A percentile compares a stretch with the other conserved stretches of the same genome.
Evolutionary conservation across 2,329 filamentous ascomycete species (phyloP).

Genomic region (Sarocladiaceae sp.): DNA sequence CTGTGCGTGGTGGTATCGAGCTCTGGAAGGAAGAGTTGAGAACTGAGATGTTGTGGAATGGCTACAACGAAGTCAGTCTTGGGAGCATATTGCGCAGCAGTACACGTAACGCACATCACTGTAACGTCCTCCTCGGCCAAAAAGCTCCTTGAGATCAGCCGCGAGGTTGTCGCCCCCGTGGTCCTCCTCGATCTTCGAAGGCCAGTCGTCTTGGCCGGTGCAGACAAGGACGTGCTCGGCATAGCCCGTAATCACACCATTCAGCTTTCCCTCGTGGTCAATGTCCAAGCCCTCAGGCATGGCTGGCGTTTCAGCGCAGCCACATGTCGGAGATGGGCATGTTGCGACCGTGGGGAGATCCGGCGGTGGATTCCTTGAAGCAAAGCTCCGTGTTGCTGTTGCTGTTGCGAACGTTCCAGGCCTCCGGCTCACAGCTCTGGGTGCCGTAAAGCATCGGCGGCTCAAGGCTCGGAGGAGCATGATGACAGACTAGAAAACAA

Average conservation of each 20-base stretch:
- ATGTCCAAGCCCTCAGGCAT: conserved; percentile 66
- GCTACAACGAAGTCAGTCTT: conserved; percentile 41
- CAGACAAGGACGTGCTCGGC: conserved; percentile 78
- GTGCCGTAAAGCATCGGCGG: not conserved
- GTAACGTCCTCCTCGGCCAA: conserved; percentile 60
- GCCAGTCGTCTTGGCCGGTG: conserved; percentile 76
- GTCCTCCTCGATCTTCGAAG: conserved; percentile 78
- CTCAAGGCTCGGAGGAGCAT: conserved; percentile 1
- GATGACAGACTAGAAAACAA: not conserved
- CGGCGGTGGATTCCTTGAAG: conserved; percentile 15
- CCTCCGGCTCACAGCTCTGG: not conserved
- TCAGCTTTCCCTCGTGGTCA: conserved; percentile 62
- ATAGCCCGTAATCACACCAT: conserved; percentile 72
- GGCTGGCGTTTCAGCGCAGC: conserved; percentile 60
- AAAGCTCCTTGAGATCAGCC: conserved; percentile 63
- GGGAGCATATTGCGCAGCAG: not conserved
- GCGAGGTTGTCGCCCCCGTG: conserved; percentile 59
- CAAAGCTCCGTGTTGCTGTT: not conserved
- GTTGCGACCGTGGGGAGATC: conserved; percentile 39
- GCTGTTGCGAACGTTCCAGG: not conserved
- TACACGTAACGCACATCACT: conserved; percentile 50
- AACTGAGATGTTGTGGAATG: conserved; percentile 74
- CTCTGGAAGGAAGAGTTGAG: conserved; percentile 70
- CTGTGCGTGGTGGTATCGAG: conserved; percentile 34
- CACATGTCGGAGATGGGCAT: conserved; percentile 73